Base-by-base conservation (phyloP, 1,284 basidiomycete genomes). In the Leucoagaricus sp. region DNA sequence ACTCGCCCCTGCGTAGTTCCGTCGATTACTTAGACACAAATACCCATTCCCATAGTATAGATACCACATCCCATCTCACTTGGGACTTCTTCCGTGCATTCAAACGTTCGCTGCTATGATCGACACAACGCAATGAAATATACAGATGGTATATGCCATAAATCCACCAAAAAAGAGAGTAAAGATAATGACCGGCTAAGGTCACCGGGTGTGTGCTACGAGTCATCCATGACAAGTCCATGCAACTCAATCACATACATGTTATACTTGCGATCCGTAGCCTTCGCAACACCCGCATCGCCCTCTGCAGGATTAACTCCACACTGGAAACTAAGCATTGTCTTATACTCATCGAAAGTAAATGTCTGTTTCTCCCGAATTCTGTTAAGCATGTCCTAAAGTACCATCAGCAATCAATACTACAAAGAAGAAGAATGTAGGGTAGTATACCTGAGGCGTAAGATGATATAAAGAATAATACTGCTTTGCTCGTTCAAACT, bases 331-430 rank as follows among this genome's bases (percentile, higher is more conserved):
- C 87, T 89, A 49, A 97, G 79, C 80, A 97, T 93, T 4, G 85
- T 83, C 68, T 94, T 91, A 72, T 96, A 96, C 67, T 96, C 92
- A 61, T 96, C 93, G 64, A 96, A 95, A 1, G 79, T 83, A 73
- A 92, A 96, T 33, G 70, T 69, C 54, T 86, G 87, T 64, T 83
- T 78, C 53, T 76, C 64, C 23, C 85, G 84, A 47, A 93, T 83
- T 21, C 76, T 72, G 26, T 89, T 85, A 53, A 96, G 75, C 81
- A 96, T 86, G 49, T 82, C 82, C 91, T 94, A 51, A n/a, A 31
- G 38, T 41, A 29, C 15, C 23, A 17, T 25, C 15, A 29, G 33
- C 19, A 6, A 38, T 38, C 3, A 38, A 25, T 13, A 15, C 34
- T 29, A 9, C 26, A 12, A 59, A 12, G 54, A 26, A 34, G 33